Conservation (phyloP, 2,329 filamentous ascomycete species). For the Trichoderma oligosporum region DNA sequence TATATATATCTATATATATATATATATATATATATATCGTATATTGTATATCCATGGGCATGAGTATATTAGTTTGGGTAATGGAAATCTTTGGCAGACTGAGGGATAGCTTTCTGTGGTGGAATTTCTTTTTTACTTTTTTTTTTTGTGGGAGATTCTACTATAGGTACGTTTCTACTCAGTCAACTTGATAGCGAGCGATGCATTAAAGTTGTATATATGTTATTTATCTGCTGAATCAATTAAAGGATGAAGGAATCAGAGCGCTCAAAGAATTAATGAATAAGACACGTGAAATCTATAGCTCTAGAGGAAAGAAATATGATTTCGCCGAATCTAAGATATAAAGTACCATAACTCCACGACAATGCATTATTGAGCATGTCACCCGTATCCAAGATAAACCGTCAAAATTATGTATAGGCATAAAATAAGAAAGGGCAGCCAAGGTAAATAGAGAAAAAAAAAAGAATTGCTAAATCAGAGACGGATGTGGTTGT, state of each 20-base stretch:
- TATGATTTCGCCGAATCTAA: background rate
- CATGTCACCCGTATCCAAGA: conserved; percentile 8
- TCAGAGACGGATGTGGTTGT: conserved; percentile 24
- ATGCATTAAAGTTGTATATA: background rate
- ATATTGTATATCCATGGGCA: no score
- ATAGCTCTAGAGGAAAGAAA: background rate
- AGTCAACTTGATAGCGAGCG: background rate
- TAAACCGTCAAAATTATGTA: background rate
- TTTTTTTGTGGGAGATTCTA: background rate
- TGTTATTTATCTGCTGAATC: no score
- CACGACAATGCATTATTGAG: conserved; percentile 2
- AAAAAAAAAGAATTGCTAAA: background rate
- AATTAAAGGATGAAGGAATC: background rate
- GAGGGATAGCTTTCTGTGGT: no score
- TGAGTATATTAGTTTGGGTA: background rate
- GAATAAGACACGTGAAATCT: conserved; percentile 4
- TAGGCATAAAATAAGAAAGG: background rate
- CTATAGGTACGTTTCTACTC: background rate
- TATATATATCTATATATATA: background rate
- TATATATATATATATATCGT: background rate
- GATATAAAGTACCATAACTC: conserved; percentile 11
- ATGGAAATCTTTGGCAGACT: background rate
- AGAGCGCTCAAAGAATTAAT: background rate
- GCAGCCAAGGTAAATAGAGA: background rate
- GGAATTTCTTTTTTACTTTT: background rate